phyloP scores from a whole-genome alignment of 2,329 filamentous ascomycete genomes.

The Alternaria arbusti region DNA sequence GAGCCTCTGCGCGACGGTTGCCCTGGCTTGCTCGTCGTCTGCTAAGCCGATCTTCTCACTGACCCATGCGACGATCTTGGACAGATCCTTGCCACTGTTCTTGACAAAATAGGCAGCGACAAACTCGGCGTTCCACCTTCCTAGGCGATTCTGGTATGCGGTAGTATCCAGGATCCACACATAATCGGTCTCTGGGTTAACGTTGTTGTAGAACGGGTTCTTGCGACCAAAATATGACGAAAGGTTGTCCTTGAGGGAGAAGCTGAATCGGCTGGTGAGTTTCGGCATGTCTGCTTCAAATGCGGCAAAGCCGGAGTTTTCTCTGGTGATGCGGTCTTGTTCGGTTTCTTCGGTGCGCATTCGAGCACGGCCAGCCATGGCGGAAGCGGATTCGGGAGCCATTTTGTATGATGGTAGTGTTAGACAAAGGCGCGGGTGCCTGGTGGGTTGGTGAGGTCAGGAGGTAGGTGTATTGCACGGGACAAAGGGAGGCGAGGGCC shows the following conservation, averaged over 20 bases:
- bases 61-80: slow-evolving; percentile 73
- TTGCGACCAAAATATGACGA: slow-evolving; percentile 47
- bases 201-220: slow-evolving; percentile 48
- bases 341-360: slow-evolving; percentile 41
- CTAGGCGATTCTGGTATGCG: slow-evolving; percentile 66
- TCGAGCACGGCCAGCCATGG: slow-evolving; percentile 38
- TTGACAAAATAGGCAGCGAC: slow-evolving; percentile 82
- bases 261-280: slow-evolving; percentile 41
- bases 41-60: slow-evolving; percentile 71
- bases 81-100: slow-evolving; percentile 69
- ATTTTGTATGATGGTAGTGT: slow-evolving; percentile 31
- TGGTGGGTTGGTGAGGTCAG: slow-evolving; percentile 39
- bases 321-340: slow-evolving; percentile 41
- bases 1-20: slow-evolving; percentile 70
- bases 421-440: slow-evolving; percentile 23
- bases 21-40: slow-evolving; percentile 56
- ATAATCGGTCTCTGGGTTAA: slow-evolving; percentile 69
- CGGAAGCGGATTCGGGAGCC: slow-evolving; percentile 29
- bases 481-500: slow-evolving; percentile 26
- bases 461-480: slow-evolving; percentile 43
- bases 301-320: slow-evolving; percentile 37
- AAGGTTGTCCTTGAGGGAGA: slow-evolving; percentile 48
- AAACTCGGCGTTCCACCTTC: slow-evolving; percentile 79
- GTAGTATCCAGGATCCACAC: slow-evolving; percentile 94
- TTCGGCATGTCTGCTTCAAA: slow-evolving; percentile 48